Evolutionary conservation across 345 rosid species (phyloP).

Genomic region (Salix udensis): DNA sequence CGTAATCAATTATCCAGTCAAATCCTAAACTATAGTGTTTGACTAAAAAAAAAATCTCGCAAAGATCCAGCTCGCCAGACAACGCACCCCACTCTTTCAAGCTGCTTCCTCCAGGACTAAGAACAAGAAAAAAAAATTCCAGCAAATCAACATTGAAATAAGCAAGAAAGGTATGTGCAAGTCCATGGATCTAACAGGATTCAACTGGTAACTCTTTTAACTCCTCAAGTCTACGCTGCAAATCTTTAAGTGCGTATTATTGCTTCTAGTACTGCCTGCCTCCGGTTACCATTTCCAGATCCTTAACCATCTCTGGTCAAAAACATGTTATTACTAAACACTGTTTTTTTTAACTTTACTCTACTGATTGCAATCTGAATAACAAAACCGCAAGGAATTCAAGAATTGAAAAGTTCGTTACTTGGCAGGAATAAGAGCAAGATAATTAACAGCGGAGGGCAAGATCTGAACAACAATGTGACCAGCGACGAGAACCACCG

Average conservation of each 20-base stretch:
- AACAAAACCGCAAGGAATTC: background rate
- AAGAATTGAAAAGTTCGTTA: background rate
- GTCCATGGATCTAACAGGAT: background rate
- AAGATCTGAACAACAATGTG: conserved; percentile 76
- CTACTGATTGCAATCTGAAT: background rate
- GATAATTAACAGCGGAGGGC: conserved; percentile 62
- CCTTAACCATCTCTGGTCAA: background rate
- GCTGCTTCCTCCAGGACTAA: background rate
- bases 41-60: background rate
- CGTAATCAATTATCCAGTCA: background rate
- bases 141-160: background rate
- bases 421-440: conserved; percentile 95
- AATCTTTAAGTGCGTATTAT: background rate
- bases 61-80: background rate
- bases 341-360: background rate
- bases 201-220: background rate
- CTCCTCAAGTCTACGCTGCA: background rate
- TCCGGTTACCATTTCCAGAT: background rate
- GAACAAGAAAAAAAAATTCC: background rate
- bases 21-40: background rate
- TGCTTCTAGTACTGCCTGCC: background rate
- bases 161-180: background rate
- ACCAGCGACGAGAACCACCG: conserved; percentile 68
- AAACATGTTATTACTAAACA: background rate
- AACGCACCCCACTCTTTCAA: background rate